Conservation (phyloP, 2,329 filamentous ascomycete species). For the Aschersonia sp. region DNA sequence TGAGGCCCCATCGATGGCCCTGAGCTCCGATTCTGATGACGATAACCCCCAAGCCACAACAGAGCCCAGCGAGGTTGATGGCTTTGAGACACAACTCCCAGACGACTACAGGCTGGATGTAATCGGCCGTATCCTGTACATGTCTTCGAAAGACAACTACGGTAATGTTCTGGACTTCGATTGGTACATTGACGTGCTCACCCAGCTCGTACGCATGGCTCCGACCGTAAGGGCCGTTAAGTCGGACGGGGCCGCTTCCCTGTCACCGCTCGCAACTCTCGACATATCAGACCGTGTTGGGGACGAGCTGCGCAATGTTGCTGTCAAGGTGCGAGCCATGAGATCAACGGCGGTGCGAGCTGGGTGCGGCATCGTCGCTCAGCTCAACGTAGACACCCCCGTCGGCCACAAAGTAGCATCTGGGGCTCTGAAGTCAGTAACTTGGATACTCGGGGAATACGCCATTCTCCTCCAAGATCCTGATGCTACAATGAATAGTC, state of each 20-base stretch:
- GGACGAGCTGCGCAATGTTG: conserved; percentile 74
- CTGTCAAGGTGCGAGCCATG: conserved; percentile 79
- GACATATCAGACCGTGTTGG: conserved; percentile 61
- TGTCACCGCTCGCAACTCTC: conserved; percentile 10
- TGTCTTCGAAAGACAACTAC: conserved; percentile 86
- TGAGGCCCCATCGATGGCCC: conserved; percentile 29
- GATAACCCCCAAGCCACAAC: conserved; percentile 30
- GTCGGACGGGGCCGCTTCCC: conserved; percentile 17
- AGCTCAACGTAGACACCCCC: conserved; percentile 36
- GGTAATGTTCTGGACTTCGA: conserved; percentile 79
- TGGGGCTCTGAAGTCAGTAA: conserved; percentile 58
- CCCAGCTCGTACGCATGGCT: conserved; percentile 66
- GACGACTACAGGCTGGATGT: conserved; percentile 78
- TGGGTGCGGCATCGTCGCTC: conserved; percentile 60
- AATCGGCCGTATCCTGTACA: conserved; percentile 67
- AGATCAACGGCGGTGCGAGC: conserved; percentile 68
- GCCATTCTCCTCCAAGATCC: conserved; percentile 55
- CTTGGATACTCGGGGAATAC: conserved; percentile 86
- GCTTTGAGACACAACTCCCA: conserved; percentile 49
- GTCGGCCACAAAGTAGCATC: conserved; percentile 41
- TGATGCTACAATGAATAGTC: conserved; percentile 55
- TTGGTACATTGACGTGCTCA: conserved; percentile 88
- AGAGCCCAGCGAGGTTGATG: conserved; percentile 15
- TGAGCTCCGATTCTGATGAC: conserved; percentile 32
- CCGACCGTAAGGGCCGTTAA: conserved; percentile 31